Evolutionary conservation across 306 rosid species (phyloP).

Genomic region (Carpinus fangiana): DNA sequence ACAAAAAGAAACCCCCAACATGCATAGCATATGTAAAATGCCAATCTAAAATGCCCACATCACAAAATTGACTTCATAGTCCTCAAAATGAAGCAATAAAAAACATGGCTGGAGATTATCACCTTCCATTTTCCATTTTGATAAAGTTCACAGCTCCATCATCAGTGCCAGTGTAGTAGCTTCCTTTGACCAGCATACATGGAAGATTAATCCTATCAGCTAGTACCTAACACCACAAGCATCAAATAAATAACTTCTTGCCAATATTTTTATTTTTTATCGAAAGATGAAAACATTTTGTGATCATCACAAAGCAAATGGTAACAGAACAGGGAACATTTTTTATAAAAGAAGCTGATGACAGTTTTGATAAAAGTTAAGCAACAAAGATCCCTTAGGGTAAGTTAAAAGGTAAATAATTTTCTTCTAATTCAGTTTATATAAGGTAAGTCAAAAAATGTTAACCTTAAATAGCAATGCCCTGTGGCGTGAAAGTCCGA

Average conservation of each 20-base stretch:
- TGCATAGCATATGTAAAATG: constrained; percentile 19
- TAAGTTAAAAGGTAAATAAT: constrained; percentile 12
- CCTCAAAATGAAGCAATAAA: constrained; percentile 15
- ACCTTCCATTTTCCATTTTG: constrained; percentile 89
- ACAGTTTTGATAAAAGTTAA: constrained; percentile 13
- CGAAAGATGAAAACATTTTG: constrained; percentile 12
- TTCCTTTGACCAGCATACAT: constrained; percentile 95
- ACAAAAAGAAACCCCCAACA: constrained; percentile 15
- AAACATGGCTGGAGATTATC: constrained; percentile 28
- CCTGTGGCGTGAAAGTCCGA: constrained; percentile 98
- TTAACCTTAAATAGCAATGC: constrained; percentile 95
- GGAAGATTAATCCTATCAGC: constrained; percentile 95
- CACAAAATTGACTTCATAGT: constrained; percentile 24
- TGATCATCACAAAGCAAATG: constrained; percentile 15
- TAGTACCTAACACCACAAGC: constrained; percentile 70
- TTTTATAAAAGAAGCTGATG: not conserved
- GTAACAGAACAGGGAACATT: constrained; percentile 14
- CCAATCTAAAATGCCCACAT: constrained; percentile 18
- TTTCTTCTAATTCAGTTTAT: constrained; percentile 8
- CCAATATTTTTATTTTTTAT: constrained; percentile 1
- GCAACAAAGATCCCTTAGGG: not conserved
- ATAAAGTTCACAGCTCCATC: constrained; percentile 96
- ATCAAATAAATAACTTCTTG: constrained; percentile 31
- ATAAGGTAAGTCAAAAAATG: constrained; percentile 15
- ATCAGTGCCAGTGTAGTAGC: constrained; percentile 98